Conservation (phyloP, 345 rosid species). For the Noccaea caerulescens region DNA sequence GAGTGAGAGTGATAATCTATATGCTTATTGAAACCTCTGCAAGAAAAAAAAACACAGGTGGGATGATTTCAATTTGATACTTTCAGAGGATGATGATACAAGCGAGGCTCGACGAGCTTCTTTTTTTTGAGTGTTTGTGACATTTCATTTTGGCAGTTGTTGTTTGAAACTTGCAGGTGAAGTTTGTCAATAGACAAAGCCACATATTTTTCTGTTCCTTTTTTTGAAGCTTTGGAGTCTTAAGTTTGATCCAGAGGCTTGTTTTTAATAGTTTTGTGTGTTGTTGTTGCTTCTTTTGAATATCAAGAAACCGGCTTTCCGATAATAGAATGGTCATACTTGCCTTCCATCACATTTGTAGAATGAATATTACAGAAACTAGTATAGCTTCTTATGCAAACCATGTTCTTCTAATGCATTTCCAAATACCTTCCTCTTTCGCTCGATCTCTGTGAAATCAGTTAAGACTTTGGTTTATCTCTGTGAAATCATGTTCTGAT, state of each 20-base stretch:
- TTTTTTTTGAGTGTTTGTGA: slow-evolving; percentile 30
- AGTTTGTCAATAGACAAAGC: slow-evolving; percentile 51
- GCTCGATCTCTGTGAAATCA: slow-evolving; percentile 2
- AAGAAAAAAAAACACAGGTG: slow-evolving; percentile 43
- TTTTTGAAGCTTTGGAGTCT: slow-evolving; percentile 40
- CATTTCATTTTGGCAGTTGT: slow-evolving; percentile 28
- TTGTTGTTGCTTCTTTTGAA: slow-evolving; percentile 62
- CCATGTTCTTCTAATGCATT: slow-evolving; percentile 4
- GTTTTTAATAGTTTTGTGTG: slow-evolving; percentile 53
- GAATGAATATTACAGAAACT: slow-evolving; percentile 26
- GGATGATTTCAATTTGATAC: slow-evolving; percentile 45
- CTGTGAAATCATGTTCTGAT: slow-evolving; percentile 1
- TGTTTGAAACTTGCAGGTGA: slow-evolving; percentile 72
- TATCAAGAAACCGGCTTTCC: slow-evolving; percentile 44
- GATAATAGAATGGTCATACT: slow-evolving; percentile 37
- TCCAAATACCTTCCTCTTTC: neutral
- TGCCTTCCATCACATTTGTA: slow-evolving; percentile 31
- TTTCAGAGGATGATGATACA: slow-evolving; percentile 35
- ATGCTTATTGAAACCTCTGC: slow-evolving; percentile 48
- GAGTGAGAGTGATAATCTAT: slow-evolving; percentile 55
- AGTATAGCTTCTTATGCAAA: neutral
- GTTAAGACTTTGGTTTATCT: slow-evolving; percentile 1
- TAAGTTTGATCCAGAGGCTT: slow-evolving; percentile 56
- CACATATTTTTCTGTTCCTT: slow-evolving; percentile 53
- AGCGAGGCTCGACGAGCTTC: slow-evolving; percentile 13